Evolutionary conservation across 1,284 basidiomycete genomes (phyloP).

Genomic region (Bondarzewia mesenterica): DNA sequence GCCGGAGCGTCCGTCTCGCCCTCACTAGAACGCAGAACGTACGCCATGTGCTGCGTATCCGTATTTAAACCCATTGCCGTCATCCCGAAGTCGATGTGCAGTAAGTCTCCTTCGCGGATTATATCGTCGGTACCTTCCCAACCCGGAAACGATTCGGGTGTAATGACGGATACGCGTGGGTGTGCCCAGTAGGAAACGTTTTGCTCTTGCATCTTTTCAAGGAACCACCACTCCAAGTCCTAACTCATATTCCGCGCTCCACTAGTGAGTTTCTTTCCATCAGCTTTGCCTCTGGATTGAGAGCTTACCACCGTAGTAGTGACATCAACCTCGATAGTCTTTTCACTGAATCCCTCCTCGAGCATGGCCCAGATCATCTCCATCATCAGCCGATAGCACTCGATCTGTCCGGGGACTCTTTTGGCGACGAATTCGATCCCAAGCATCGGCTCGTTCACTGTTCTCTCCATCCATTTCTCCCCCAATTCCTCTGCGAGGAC

Average conservation of each 20-base stretch:
- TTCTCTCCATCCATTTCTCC: slow-evolving; percentile 30
- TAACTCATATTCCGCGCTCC: slow-evolving; percentile 8
- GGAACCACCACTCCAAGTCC: slow-evolving; percentile 50
- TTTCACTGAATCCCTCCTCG: slow-evolving; percentile 41
- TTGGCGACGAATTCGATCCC: slow-evolving; percentile 42
- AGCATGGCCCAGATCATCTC: slow-evolving; percentile 46
- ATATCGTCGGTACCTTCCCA: slow-evolving; percentile 34
- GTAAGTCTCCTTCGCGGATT: slow-evolving; percentile 38
- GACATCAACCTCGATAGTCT: slow-evolving; percentile 30
- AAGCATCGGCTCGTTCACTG: slow-evolving; percentile 36
- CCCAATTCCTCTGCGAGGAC: slow-evolving; percentile 31
- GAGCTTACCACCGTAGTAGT: slow-evolving; percentile 35
- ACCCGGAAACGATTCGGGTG: slow-evolving; percentile 34
- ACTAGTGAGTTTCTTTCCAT: not conserved
- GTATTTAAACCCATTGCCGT: slow-evolving; percentile 47
- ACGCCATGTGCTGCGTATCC: slow-evolving; percentile 48
- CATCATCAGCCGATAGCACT: slow-evolving; percentile 36
- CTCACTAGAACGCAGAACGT: slow-evolving; percentile 36
- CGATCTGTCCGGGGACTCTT: slow-evolving; percentile 32
- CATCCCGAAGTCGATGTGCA: slow-evolving; percentile 49
- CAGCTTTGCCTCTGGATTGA: not conserved
- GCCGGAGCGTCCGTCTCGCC: slow-evolving; percentile 34
- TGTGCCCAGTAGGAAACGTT: slow-evolving; percentile 48
- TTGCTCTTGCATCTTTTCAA: slow-evolving; percentile 40
- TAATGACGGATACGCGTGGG: slow-evolving; percentile 40